phyloP scores from a whole-genome alignment of 2,329 filamentous ascomycete species.

The Teratosphaeriaceae sp. region DNA sequence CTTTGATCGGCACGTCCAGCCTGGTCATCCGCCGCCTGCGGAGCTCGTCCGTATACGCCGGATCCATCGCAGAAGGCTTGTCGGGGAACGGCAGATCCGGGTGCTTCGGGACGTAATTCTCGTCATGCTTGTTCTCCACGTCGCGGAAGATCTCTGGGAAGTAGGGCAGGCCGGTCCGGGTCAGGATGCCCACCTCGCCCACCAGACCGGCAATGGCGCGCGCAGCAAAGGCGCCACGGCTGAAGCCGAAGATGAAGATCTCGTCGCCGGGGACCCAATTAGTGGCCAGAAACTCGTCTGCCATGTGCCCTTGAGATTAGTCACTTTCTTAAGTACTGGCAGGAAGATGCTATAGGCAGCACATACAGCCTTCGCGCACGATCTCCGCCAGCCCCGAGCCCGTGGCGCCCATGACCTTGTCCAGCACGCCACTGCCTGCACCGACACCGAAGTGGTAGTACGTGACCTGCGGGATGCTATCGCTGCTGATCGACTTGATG shows the following conservation, averaged over 20 bases:
- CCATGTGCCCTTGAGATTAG: too few relatives aligned
- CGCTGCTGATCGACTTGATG: constrained; percentile 43
- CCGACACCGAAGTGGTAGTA: constrained; percentile 47
- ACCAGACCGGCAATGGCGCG: constrained; percentile 41
- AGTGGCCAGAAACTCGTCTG: constrained; percentile 43
- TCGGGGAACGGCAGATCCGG: constrained; percentile 41
- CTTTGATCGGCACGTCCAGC: constrained; percentile 32
- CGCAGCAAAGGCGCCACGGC: constrained; percentile 41
- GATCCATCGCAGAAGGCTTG: constrained; percentile 39
- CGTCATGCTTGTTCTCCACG: constrained; percentile 38
- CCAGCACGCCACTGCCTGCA: constrained; percentile 36
- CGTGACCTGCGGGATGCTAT: constrained; percentile 45
- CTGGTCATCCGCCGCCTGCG: constrained; percentile 26
- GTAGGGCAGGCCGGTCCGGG: constrained; percentile 38
- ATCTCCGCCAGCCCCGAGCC: constrained; percentile 36
- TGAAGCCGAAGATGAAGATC: constrained; percentile 45
- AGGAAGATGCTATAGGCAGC: too few relatives aligned
- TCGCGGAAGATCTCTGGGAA: constrained; percentile 43
- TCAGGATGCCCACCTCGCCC: constrained; percentile 41
- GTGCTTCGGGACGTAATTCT: constrained; percentile 38
- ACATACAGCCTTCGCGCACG: constrained; percentile 37
- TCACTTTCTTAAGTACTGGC: too few relatives aligned
- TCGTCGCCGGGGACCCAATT: constrained; percentile 47
- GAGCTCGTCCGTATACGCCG: constrained; percentile 38
- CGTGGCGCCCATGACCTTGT: constrained; percentile 29